These are phyloP conservation scores for Helichrysum umbraculigerum DNA, from an alignment of 129 eudicot genomes.

Conservation along the genomic window DNA sequence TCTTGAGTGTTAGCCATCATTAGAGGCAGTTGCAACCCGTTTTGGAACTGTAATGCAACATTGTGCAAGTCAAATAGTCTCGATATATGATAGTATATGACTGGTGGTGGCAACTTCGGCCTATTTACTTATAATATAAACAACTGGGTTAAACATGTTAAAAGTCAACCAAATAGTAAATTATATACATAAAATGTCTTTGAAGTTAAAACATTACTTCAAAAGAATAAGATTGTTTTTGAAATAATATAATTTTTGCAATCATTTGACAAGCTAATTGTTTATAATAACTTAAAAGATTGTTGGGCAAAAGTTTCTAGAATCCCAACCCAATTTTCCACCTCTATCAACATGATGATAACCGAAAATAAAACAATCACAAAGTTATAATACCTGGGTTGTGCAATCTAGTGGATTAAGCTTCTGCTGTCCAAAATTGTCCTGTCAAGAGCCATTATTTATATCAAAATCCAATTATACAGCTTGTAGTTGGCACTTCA, in stretches of 20 bases:
- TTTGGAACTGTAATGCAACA: conserved; percentile 52
- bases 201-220: not conserved
- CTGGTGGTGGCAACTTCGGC: not conserved
- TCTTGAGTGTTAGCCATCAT: conserved; percentile 58
- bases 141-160: not conserved
- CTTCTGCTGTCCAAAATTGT: conserved; percentile 48
- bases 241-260: too few species aligned
- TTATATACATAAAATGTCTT: not conserved
- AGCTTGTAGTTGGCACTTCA: not conserved
- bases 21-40: conserved; percentile 60
- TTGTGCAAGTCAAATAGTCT: conserved; percentile 14
- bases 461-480: not conserved
- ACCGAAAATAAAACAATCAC: conserved; percentile 6
- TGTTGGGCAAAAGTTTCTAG: not conserved
- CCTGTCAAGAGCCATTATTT: conserved; percentile 43
- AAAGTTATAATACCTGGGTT: conserved; percentile 47
- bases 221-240: not conserved
- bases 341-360: not conserved
- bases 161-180: not conserved
- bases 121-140: not conserved
- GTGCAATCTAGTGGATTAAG: conserved; percentile 59
- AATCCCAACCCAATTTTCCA: not conserved
- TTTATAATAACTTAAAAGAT: not conserved
- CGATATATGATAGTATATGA: not conserved
- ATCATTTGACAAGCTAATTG: not conserved